Percentiles rank a stretch among this genome's conserved stretches.
Conservation (phyloP, 306 rosid genomes). For the Cicer yamashitae region DNA sequence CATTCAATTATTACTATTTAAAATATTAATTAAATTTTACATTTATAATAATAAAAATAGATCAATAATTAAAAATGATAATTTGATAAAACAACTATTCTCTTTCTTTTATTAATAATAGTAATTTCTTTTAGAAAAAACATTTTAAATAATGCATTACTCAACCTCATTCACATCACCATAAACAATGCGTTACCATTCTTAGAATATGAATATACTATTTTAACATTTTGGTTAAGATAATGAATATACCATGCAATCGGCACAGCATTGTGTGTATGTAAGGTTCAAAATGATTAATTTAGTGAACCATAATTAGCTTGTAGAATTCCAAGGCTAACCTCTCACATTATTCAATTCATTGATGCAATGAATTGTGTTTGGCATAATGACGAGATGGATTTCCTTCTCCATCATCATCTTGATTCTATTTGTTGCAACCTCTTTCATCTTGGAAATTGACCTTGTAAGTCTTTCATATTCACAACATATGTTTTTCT, state of each 20-base stretch:
- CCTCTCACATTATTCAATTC: conserved; percentile 36
- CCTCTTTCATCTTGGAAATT: conserved; percentile 37
- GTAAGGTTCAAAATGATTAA: neutral
- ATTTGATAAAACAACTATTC: too few species aligned
- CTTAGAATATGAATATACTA: too few species aligned
- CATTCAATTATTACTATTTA: too few species aligned
- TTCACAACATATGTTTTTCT: neutral
- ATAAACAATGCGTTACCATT: too few species aligned
- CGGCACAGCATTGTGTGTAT: neutral
- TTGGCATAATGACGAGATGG: conserved; percentile 49
- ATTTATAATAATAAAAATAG: too few species aligned
- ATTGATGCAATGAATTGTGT: conserved; percentile 32
- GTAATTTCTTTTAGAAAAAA: too few species aligned
- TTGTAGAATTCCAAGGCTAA: conserved; percentile 45
- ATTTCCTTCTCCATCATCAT: conserved; percentile 37
- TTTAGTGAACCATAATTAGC: conserved; percentile 6
- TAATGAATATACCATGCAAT: conserved; percentile 29
- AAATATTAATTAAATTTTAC: too few species aligned
- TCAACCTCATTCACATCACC: too few species aligned
- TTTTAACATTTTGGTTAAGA: neutral
- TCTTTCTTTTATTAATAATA: too few species aligned
- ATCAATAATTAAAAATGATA: too few species aligned
- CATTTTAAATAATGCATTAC: too few species aligned
- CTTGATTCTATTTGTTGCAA: conserved; percentile 39
- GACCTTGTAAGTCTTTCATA: conserved; percentile 43